Base-by-base conservation (phyloP, 78 protist genomes). In the Dictyostelium citrinum region DNA sequence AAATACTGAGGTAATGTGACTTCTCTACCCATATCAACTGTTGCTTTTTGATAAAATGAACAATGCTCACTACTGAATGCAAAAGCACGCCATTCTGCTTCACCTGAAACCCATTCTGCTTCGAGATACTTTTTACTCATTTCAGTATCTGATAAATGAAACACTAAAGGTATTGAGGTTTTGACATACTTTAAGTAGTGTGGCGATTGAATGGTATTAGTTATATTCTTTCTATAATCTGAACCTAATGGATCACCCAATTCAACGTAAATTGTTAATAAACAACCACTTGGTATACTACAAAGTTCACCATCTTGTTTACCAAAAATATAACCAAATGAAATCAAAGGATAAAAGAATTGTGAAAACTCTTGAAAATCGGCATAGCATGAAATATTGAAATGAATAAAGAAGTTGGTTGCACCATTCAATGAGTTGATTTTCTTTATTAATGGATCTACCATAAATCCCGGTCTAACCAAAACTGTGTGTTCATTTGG, bases 301-400 rank as follows among this genome's bases (percentile, higher is more conserved):
- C 24, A 31, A 6, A 84, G 22, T 35, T 84, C 91, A 17, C 67
- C 82, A 58, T 49, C 58, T 35, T 78, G 33, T 71, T 75, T 55
- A 37, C 81, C 90, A 74, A 84, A 58, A 2, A 84, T 46, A 16
- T 39, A 74, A 6, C 91, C 91, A 55, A 29, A 68, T n/a, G 91
- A 71, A 60, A 84, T 58, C 27, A 84, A 55, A 51, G 91, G 91
- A 24, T 84, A 84, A 39, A 84, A 31, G 39, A 74, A 74, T 24
- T 71, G 81, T n/a, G 51, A 70, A 61, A 84, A 84, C 24, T 64
- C 77, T 27, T 84, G 75, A 49, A 74, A 74, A 58, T 74, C 81
- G 12, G 81, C 74, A 74, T 84, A 84, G n/a, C 81, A 79, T 84
- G 91, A 74, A 27, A 84, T 35, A 35, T 41, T 37, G 45, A 84